Evolutionary conservation across 306 rosid genomes (phyloP).

Genomic region (Hylodesmum podocarpum): DNA sequence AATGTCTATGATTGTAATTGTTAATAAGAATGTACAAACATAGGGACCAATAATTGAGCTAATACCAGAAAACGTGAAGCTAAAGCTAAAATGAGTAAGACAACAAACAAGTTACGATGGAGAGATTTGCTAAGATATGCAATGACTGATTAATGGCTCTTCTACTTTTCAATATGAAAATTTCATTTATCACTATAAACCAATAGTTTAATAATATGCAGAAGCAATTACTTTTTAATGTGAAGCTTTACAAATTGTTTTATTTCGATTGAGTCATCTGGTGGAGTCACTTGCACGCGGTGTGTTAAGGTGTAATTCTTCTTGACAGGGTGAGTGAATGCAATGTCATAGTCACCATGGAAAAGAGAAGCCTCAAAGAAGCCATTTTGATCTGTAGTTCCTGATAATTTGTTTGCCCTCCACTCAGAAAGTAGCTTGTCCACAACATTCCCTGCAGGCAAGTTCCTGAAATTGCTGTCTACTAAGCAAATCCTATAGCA

Average conservation of each 20-base stretch:
- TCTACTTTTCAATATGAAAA: not conserved
- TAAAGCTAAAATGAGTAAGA: not conserved
- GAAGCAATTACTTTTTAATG: not conserved
- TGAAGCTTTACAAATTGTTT: not conserved
- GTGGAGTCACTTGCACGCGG: slow-evolving; percentile 22
- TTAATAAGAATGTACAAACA: not conserved
- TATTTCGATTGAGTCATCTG: not conserved
- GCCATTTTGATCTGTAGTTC: slow-evolving; percentile 31
- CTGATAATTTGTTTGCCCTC: slow-evolving; percentile 30
- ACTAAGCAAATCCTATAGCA: slow-evolving; percentile 60
- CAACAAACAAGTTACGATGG: not conserved
- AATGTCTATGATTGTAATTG: not conserved
- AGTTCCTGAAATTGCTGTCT: slow-evolving; percentile 62
- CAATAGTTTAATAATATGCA: not conserved
- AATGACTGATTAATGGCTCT: not conserved
- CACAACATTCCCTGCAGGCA: slow-evolving; percentile 65
- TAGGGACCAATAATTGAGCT: not conserved
- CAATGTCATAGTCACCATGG: slow-evolving; percentile 31
- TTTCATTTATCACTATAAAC: not conserved
- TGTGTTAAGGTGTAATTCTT: not conserved
- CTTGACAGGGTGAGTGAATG: not conserved
- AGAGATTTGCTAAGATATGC: not conserved
- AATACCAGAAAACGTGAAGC: not conserved
- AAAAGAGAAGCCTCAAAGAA: slow-evolving; percentile 22
- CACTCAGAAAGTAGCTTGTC: slow-evolving; percentile 65